Conservation (phyloP, 163 green algal genomes). For the Picocystis sp. region DNA sequence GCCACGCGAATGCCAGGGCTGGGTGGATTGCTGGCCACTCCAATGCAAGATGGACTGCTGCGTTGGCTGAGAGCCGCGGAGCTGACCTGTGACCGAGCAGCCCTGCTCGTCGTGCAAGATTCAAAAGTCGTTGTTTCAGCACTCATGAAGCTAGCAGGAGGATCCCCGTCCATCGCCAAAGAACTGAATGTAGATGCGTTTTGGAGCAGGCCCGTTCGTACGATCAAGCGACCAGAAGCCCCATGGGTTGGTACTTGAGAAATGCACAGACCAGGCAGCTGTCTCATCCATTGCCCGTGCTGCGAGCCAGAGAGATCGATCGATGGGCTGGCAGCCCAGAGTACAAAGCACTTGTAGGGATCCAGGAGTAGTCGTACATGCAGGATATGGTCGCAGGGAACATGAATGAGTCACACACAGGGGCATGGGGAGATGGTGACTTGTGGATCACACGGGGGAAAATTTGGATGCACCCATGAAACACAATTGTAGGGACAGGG, state of each 20-base stretch:
- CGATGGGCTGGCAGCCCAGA: slow-evolving; percentile 46
- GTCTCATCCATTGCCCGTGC: slow-evolving; percentile 77
- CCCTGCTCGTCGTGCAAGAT: slow-evolving; percentile 47
- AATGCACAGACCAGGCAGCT: slow-evolving; percentile 28
- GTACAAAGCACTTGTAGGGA: slow-evolving; percentile 25
- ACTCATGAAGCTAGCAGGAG: slow-evolving; percentile 90
- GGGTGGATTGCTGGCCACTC: slow-evolving; percentile 36
- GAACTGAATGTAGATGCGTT: slow-evolving; percentile 93
- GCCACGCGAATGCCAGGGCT: slow-evolving; percentile 22
- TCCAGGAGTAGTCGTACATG: too few relatives aligned
- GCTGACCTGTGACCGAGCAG: slow-evolving; percentile 83
- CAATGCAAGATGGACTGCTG: slow-evolving; percentile 67
- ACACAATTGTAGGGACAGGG: too few relatives aligned
- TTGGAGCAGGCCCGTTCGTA: slow-evolving; percentile 71
- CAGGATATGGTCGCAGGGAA: too few relatives aligned
- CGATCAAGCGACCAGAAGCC: slow-evolving; percentile 57
- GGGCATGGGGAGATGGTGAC: too few relatives aligned
- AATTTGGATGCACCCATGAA: too few relatives aligned
- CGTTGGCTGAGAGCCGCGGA: slow-evolving; percentile 63
- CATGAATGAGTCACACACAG: too few relatives aligned
- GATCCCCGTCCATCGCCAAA: slow-evolving; percentile 45
- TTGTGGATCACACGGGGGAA: too few relatives aligned
- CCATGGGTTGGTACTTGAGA: slow-evolving; percentile 74
- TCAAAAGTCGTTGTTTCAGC: slow-evolving; percentile 40
- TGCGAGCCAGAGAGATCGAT: slow-evolving; percentile 80